These are phyloP conservation scores for Pisolithus albus DNA, from an alignment of 768 basidiomycete species.

Conservation along the genomic window DNA sequence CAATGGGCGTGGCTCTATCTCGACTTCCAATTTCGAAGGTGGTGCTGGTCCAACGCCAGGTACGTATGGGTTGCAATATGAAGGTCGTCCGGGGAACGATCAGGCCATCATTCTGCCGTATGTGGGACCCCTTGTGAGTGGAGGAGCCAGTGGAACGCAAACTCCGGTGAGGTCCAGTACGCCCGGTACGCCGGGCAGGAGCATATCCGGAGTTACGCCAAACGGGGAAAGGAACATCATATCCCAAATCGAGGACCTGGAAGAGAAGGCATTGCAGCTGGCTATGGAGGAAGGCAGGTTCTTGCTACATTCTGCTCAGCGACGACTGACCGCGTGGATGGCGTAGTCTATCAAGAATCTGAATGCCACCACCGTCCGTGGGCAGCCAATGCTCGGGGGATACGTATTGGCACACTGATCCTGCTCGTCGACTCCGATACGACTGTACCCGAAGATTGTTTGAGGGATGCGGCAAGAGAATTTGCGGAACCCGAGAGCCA, in stretches of 20 bases:
- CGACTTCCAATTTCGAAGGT: conserved; percentile 18
- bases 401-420: conserved; percentile 73
- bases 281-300: conserved; percentile 46
- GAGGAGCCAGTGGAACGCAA: conserved; percentile 13
- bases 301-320: conserved; percentile 24
- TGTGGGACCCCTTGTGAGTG: conserved; percentile 8
- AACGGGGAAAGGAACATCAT: conserved; percentile 5
- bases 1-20: conserved; percentile 13
- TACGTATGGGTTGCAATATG: conserved; percentile 60
- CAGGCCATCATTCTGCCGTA: conserved; percentile 26
- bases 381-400: conserved; percentile 66
- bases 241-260: conserved; percentile 32
- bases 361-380: conserved; percentile 59
- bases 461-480: conserved; percentile 85
- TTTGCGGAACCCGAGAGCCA: conserved; percentile 61
- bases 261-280: conserved; percentile 43
- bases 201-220: conserved; percentile 2
- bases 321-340: conserved; percentile 33
- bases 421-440: conserved; percentile 87
- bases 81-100: conserved; percentile 60
- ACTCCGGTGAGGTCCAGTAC: conserved; percentile 23
- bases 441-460: conserved; percentile 84
- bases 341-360: conserved; percentile 44
- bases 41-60: conserved; percentile 26
- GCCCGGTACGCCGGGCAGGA: conserved; percentile 11